A percentile compares a stretch with the other conserved stretches of the same genome.
phyloP scores from a whole-genome alignment of 306 rosid species.

The Sesbania bispinosa region DNA sequence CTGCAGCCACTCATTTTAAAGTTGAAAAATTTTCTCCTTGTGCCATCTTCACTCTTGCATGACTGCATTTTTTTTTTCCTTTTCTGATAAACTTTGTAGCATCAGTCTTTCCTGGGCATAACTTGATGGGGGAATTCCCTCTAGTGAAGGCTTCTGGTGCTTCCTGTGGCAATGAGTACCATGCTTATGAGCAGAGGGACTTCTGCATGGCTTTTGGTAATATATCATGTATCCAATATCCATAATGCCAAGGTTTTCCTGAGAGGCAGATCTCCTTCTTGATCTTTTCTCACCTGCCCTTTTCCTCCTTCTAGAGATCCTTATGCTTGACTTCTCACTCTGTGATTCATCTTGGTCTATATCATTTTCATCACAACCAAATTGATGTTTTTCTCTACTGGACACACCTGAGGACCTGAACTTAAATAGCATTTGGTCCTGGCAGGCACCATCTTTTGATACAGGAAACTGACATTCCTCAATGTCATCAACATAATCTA shows the following conservation, averaged over 20 bases:
- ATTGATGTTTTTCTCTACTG: slow-evolving; percentile 1
- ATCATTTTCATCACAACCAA: slow-evolving; percentile 13
- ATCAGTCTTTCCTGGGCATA: slow-evolving; percentile 15
- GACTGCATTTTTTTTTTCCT: neutral
- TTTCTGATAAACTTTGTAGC: slow-evolving; percentile 7
- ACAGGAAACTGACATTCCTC: slow-evolving; percentile 44
- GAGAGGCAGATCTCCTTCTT: slow-evolving; percentile 40
- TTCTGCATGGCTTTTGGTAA: slow-evolving; percentile 37
- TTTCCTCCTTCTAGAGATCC: slow-evolving; percentile 31
- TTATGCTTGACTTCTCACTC: slow-evolving; percentile 41
- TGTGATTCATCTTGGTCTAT: slow-evolving; percentile 14
- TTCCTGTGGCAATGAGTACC: slow-evolving; percentile 20
- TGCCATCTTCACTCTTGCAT: slow-evolving; percentile 1
- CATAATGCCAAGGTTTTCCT: slow-evolving; percentile 37
- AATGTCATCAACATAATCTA: slow-evolving; percentile 49
- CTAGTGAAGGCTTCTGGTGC: slow-evolving; percentile 25
- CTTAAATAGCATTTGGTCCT: slow-evolving; percentile 54
- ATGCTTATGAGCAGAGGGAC: slow-evolving; percentile 17
- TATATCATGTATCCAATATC: slow-evolving; percentile 44
- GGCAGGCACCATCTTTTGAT: slow-evolving; percentile 30
- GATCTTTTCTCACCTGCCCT: slow-evolving; percentile 37
- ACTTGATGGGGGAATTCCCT: slow-evolving; percentile 13
- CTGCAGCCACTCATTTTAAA: slow-evolving; percentile 24
- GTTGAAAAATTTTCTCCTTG: neutral
- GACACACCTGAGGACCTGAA: slow-evolving; percentile 35